Conservation (phyloP, 257 asterid species). For the Marsdenia floribunda region DNA sequence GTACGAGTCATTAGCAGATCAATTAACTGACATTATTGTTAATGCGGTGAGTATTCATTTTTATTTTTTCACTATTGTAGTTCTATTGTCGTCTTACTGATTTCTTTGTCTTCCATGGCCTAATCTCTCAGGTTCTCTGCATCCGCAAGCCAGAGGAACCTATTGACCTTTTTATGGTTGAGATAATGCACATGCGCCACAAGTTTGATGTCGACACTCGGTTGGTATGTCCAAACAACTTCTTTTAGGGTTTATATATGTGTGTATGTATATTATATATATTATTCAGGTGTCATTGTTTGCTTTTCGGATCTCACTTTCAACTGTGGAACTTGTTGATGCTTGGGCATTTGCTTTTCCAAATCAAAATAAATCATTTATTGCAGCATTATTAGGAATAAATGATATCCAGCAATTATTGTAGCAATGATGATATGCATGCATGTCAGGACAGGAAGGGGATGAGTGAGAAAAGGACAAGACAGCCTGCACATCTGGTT, state of each 20-base stretch:
- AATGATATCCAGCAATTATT: not conserved
- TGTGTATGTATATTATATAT: not conserved
- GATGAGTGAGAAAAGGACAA: not conserved
- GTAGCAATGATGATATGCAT: not conserved
- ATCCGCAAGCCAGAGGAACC: conserved; percentile 85
- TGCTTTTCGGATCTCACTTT: not conserved
- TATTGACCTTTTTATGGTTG: conserved; percentile 98
- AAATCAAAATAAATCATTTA: not conserved
- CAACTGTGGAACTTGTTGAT: no score
- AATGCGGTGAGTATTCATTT: conserved; percentile 64
- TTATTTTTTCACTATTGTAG: not conserved
- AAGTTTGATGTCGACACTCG: conserved; percentile 97
- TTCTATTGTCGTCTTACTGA: not conserved
- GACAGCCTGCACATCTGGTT: not conserved
- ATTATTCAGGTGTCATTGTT: not conserved
- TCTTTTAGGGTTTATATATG: not conserved
- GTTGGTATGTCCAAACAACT: conserved; percentile 48
- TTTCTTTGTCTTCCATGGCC: conserved; percentile 9
- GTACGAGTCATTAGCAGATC: conserved; percentile 92
- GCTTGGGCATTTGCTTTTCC: not conserved
- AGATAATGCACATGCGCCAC: conserved; percentile 99
- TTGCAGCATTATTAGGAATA: not conserved
- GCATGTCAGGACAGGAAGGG: not conserved
- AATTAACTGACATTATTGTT: conserved; percentile 74
- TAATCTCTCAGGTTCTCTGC: conserved; percentile 75